A percentile compares a stretch with the other conserved stretches of the same genome.
These are phyloP conservation scores for Xylariales sp. DNA, from an alignment of 2,329 filamentous ascomycete species.

Conservation along the genomic window DNA sequence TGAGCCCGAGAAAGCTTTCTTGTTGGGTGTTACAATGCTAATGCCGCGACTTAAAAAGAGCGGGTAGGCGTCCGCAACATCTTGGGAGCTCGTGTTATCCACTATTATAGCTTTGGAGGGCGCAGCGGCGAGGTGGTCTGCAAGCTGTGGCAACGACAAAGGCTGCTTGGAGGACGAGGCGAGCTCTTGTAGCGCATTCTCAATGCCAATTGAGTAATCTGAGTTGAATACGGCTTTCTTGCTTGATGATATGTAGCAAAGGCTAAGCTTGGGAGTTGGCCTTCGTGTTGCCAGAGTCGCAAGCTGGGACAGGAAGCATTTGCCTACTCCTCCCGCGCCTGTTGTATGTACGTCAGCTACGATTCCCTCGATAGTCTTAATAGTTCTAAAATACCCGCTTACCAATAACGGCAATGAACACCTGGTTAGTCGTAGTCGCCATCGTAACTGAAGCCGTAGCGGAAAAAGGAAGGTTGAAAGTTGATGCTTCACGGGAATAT, in stretches of 20 bases:
- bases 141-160: slow-evolving; percentile 75
- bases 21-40: slow-evolving; percentile 95
- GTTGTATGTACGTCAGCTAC: slow-evolving; percentile 38
- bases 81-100: slow-evolving; percentile 94
- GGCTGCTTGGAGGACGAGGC: slow-evolving; percentile 72
- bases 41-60: slow-evolving; percentile 83
- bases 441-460: slow-evolving; percentile 41
- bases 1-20: slow-evolving; percentile 92
- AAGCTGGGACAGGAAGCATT: slow-evolving; percentile 88
- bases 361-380: slow-evolving; percentile 1
- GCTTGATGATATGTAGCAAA: slow-evolving; percentile 88
- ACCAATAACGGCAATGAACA: slow-evolving; percentile 64
- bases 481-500: slow-evolving; percentile 22
- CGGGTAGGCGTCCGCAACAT: slow-evolving; percentile 86
- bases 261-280: slow-evolving; percentile 75
- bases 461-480: slow-evolving; percentile 46
- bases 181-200: slow-evolving; percentile 71
- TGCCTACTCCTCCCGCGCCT: slow-evolving; percentile 95
- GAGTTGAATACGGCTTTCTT: slow-evolving; percentile 82
- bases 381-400: slow-evolving; percentile 24
- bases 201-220: slow-evolving; percentile 76
- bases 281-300: slow-evolving; percentile 73
- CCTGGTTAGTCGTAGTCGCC: slow-evolving; percentile 56
- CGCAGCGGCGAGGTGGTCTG: slow-evolving; percentile 80
- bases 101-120: slow-evolving; percentile 85